phyloP scores from a whole-genome alignment of 176 grass and related monocot species.

The Bothriochloa decipiens region DNA sequence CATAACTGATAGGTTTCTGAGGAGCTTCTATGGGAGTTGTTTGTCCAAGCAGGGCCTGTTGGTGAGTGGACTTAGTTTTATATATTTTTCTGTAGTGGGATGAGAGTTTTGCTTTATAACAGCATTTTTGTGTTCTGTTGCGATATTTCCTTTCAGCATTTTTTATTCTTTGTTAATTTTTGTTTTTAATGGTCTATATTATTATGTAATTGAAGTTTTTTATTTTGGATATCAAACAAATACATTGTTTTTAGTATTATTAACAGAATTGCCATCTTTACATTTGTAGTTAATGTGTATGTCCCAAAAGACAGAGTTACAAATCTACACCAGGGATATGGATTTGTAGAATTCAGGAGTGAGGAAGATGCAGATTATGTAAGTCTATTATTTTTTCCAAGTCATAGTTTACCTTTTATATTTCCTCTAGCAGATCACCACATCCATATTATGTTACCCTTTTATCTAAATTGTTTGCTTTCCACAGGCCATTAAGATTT shows the following conservation, averaged over 20 bases:
- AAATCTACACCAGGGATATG: constrained; percentile 99
- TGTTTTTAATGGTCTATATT: not conserved
- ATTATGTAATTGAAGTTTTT: not conserved
- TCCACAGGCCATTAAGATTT: constrained; percentile 92
- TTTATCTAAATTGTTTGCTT: constrained; percentile 32
- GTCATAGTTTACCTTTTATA: constrained; percentile 20
- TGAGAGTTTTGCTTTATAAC: constrained; percentile 7
- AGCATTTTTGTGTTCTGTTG: not conserved
- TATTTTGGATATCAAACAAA: not conserved
- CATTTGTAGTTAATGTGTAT: constrained; percentile 94
- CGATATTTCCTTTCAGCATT: not conserved
- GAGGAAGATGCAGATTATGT: constrained; percentile 99
- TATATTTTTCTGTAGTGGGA: not conserved
- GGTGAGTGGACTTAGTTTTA: constrained; percentile 56
- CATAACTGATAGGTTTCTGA: constrained; percentile 58
- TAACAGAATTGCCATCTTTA: constrained; percentile 14
- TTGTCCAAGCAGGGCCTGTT: constrained; percentile 96
- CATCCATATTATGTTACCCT: not conserved
- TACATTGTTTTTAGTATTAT: constrained; percentile 1
- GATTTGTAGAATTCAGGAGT: constrained; percentile 96
- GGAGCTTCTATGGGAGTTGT: constrained; percentile 95
- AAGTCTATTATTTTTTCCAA: constrained; percentile 29
- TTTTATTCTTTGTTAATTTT: constrained; percentile 10
- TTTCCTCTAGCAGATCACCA: constrained; percentile 21
- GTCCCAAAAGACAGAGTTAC: constrained; percentile 99